Evolutionary conservation across 2,329 filamentous ascomycete species (phyloP), one percentile per base, ranked within the genome.

Genomic region (Zymoseptoria tritici): DNA sequence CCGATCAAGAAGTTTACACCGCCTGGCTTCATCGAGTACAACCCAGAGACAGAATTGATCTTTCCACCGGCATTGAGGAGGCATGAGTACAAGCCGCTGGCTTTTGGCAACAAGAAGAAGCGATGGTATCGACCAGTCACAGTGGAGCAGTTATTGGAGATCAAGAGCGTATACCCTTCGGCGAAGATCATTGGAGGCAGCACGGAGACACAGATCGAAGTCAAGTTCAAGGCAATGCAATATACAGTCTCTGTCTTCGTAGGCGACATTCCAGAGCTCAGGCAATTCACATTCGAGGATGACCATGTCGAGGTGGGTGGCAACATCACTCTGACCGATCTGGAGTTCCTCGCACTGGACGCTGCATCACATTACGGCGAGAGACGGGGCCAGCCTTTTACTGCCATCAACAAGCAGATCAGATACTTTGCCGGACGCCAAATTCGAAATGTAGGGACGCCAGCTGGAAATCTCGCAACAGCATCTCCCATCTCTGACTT

Each of bases 181-280:
- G 91, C 93, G 4, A 99, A 97, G 75, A 85, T 99, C 62, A 96
- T 99, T 62, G 93, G 91, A 55, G 94, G 94, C 62, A 96, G 91
- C 72, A 96, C 92, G 2, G 94, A 99, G 75, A 97, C 93, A 0
- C 94, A 97, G 75, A 97, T 99, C 62, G 94, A 99, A 76, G 89
- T 95, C 77, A 97, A 96, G 76, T 97, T 99, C 83, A 97, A 97
- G 78, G 91, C 88, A 0, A 84, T 96, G 80, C 84, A 91, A 68
- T 97, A 97, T 72, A 87, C 88, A 3, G 85, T 90, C 1, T 97
- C 92, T 0, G 89, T 99, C 0, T 97, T 88, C 66, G 89, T 97
- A 9, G 92, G 93, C 9, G 94, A 99, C 69, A 96, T 99, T 60
- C 80, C 90, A 0, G 94, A 97, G 75, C 78, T 99, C 60, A 83